Conservation (phyloP, 2,329 filamentous ascomycete species). For the Talaromyces sp. region DNA sequence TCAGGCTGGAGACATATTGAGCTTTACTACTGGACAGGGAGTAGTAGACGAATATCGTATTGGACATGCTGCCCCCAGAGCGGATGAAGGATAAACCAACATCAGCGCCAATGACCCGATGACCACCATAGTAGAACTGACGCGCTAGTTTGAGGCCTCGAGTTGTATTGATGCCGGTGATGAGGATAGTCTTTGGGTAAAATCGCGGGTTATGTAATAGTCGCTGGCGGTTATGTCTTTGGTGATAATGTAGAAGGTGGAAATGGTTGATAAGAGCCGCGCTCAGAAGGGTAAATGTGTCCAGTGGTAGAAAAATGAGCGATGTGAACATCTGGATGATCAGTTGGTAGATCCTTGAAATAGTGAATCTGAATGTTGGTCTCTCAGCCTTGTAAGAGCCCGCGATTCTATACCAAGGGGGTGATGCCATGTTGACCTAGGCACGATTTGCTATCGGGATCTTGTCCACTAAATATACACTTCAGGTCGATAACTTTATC, state of each 20-base stretch:
- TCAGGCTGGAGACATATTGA: constrained; percentile 55
- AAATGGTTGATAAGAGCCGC: constrained; percentile 33
- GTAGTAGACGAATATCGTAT: constrained; percentile 55
- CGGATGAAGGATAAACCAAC: constrained; percentile 50
- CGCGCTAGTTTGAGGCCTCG: constrained; percentile 67
- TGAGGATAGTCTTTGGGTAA: constrained; percentile 57
- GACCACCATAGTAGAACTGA: constrained; percentile 60
- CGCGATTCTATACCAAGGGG: background rate
- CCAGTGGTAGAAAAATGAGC: constrained; percentile 46
- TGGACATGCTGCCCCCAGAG: constrained; percentile 58
- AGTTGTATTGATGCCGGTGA: constrained; percentile 70
- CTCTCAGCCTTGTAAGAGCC: background rate
- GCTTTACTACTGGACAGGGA: constrained; percentile 38
- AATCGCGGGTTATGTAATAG: constrained; percentile 34
- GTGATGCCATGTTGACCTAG: background rate
- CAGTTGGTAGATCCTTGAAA: constrained; percentile 13
- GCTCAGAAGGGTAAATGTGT: constrained; percentile 43
- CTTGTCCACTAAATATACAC: background rate
- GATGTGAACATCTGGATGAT: constrained; percentile 11
- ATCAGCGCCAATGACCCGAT: constrained; percentile 70
- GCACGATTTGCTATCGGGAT: background rate
- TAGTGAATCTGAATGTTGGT: constrained; percentile 7
- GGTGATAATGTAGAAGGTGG: constrained; percentile 25
- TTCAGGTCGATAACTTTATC: background rate
- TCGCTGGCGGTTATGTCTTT: constrained; percentile 23